Conservation (phyloP, 164 flowering plant genomes). For the Tetrastigma voinierianum region DNA sequence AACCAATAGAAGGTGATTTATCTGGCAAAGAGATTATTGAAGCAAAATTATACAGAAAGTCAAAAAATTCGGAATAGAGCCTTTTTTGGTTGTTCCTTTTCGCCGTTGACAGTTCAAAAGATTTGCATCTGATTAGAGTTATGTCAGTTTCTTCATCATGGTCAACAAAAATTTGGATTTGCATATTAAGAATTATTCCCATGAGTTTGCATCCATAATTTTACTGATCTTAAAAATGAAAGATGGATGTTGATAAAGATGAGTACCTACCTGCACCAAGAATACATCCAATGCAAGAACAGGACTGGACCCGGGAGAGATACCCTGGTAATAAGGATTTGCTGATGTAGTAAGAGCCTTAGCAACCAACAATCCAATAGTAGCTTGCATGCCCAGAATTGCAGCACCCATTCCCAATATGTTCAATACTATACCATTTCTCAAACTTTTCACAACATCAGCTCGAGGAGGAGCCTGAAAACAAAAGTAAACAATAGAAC, state of each 20-base stretch:
- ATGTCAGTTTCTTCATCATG: background rate
- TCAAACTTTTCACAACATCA: slow-evolving; percentile 87
- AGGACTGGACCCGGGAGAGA: slow-evolving; percentile 81
- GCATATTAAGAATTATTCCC: background rate
- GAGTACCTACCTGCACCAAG: slow-evolving; percentile 78
- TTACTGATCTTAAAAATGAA: background rate
- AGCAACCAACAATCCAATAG: slow-evolving; percentile 87
- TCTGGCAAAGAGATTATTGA: too few relatives aligned
- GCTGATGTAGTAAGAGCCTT: slow-evolving; percentile 92
- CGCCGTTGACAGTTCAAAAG: too few relatives aligned
- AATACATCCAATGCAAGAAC: slow-evolving; percentile 96
- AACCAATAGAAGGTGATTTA: too few relatives aligned
- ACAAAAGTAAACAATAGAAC: slow-evolving; percentile 3
- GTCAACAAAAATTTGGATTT: background rate
- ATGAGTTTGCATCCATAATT: background rate
- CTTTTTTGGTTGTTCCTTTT: too few relatives aligned
- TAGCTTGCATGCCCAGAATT: slow-evolving; percentile 97
- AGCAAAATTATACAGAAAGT: too few relatives aligned
- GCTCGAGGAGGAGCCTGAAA: slow-evolving; percentile 96
- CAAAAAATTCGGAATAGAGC: too few relatives aligned
- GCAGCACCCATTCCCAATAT: slow-evolving; percentile 97
- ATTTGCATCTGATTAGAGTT: too few relatives aligned
- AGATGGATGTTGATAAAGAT: background rate
- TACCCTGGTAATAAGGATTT: slow-evolving; percentile 78
- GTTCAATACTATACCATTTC: slow-evolving; percentile 80